Base-by-base conservation (phyloP, 108 stramenopile genomes). In the Skeletonema marinoi region DNA sequence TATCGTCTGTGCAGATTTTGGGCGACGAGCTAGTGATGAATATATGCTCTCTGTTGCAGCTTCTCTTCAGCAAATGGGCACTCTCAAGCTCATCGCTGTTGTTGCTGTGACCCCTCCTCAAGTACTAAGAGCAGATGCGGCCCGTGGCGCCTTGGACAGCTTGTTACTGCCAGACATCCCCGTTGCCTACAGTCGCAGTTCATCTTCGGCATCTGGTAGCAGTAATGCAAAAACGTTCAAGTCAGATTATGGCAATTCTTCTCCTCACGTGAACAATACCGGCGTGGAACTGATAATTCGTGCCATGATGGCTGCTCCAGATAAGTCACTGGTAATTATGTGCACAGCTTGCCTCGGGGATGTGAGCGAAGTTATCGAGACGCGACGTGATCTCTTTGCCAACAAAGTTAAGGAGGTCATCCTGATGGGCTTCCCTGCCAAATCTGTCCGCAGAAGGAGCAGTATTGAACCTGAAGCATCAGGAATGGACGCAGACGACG, bases 381-480 rank as follows among this genome's bases (percentile, higher is more conserved):
- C 61, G n/a, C 58, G 71, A 13, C 41, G 69, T 30, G 50, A 62
- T 56, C 48, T 82, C 16, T 82, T 82, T 32, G 10, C 48, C n/a
- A 70, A 38, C 29, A 78, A 77, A 51, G 81, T 82, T 31, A 82
- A 82, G 51, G 76, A 77, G 51, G 65, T 82, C 17, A 33, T 82
- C 46, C 56, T 82, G n/a, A 65, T 82, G 1, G 81, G 81, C 9
- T 74, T 51, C 21, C 13, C 65, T 35, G 76, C 72, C 13, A 77
- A 82, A 39, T 50, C 80, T 7, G 25, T 70, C 44, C 66, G 68
- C 32, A 59, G 70, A 65, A 56, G 58, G n/a, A 36, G 64, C 51
- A 68, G 38, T 19, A 58, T 77, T n/a, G 78, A 80, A 65, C 83
- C 83, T 6, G 73, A 64, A 60, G 63, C 41, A 29, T 62, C 60